phyloP scores from a whole-genome alignment of 2,329 filamentous ascomycete species.

The Aspergillus brunneoviolaceus region DNA sequence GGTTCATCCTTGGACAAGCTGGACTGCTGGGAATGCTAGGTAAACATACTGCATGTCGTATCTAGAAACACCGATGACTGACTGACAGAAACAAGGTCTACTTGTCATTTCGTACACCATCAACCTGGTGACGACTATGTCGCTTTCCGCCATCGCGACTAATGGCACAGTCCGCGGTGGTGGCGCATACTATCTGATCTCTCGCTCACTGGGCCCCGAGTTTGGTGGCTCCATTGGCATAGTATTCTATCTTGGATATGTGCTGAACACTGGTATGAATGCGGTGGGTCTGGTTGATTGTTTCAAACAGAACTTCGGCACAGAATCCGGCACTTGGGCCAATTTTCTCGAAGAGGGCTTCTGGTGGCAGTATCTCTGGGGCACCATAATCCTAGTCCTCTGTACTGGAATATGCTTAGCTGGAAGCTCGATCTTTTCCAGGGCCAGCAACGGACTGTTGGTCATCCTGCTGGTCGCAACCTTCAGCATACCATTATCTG shows the following conservation, averaged over 20 bases:
- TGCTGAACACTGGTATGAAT: conserved; percentile 84
- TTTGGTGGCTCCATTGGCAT: conserved; percentile 87
- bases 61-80: background rate
- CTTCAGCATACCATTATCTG: conserved; percentile 79
- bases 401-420: conserved; percentile 76
- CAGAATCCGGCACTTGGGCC: conserved; percentile 54
- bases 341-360: conserved; percentile 67
- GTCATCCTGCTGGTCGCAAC: conserved; percentile 70
- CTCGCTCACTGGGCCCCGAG: conserved; percentile 78
- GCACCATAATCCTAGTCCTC: conserved; percentile 67
- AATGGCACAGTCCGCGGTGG: conserved; percentile 87
- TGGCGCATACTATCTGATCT: conserved; percentile 86
- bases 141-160: conserved; percentile 82
- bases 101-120: conserved; percentile 75
- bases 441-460: conserved; percentile 75
- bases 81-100: conserved; percentile 53
- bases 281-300: conserved; percentile 84
- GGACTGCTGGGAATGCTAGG: conserved; percentile 78
- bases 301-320: conserved; percentile 71
- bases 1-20: conserved; percentile 76
- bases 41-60: conserved; percentile 34
- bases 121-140: conserved; percentile 80
- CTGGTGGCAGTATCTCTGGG: conserved; percentile 75
- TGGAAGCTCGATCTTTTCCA: conserved; percentile 76
- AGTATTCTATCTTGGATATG: conserved; percentile 86